Evolutionary conservation across 164 flowering plant genomes (phyloP).

Genomic region (Akebia trifoliata): DNA sequence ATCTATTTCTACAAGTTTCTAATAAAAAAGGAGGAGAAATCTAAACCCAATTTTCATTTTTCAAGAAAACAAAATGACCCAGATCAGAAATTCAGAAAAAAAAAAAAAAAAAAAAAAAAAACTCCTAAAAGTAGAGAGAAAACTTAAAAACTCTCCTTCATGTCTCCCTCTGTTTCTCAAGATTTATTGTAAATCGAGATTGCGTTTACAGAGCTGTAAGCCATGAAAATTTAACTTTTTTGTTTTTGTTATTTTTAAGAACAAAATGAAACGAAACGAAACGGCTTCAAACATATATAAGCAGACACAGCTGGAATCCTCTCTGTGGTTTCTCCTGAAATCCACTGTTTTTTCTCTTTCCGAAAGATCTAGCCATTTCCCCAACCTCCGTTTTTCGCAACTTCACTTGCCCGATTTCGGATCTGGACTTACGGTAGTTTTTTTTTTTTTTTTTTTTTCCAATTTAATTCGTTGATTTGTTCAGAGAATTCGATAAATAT

Average conservation of each 20-base stretch:
- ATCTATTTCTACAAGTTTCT: no score
- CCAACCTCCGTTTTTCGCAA: not conserved
- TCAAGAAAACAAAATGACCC: slow-evolving; percentile 1
- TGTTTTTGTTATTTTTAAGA: not conserved
- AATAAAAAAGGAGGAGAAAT: no score
- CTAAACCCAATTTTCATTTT: slow-evolving; percentile 8
- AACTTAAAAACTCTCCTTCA: no score
- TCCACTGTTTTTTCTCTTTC: slow-evolving; percentile 5
- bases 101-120: not conserved
- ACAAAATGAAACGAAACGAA: not conserved
- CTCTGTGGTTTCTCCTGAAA: slow-evolving; percentile 9
- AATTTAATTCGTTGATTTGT: not conserved
- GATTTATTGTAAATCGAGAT: slow-evolving; percentile 3
- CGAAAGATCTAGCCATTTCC: slow-evolving; percentile 9
- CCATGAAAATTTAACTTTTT: not conserved
- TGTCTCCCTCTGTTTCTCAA: no score
- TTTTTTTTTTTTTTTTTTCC: not conserved
- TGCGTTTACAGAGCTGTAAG: not conserved
- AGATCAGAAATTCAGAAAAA: not conserved
- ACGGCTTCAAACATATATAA: not conserved
- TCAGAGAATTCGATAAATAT: not conserved
- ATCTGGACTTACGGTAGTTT: not conserved
- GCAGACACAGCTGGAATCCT: slow-evolving; percentile 15
- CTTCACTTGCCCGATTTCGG: not conserved
- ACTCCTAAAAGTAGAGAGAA: not conserved